Base-by-base conservation (phyloP, 1,139 yeast genomes). In the Hyphopichia wangnamkhiaoensis region DNA sequence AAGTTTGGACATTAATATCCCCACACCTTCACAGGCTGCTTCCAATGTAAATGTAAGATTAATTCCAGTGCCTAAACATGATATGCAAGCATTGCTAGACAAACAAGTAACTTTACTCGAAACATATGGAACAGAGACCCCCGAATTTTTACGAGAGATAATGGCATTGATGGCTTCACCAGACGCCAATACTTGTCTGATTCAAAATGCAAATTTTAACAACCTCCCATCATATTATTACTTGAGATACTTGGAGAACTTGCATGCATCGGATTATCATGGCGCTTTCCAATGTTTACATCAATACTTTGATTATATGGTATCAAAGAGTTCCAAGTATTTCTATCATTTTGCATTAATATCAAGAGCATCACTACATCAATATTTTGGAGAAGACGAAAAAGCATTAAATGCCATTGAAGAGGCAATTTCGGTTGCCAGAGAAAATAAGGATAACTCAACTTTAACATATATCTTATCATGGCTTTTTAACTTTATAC, bases 341-440 rank as follows among this genome's bases (percentile, higher is more conserved):
- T 81, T 80, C 47, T 86, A 86, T 53, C 96, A 90, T 56, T 84
- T 86, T 61, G 96, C 96, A 0, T 65, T 90, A 31, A 72, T 90
- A 14, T 82, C 90, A 10, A 65, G 87, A 37, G 96, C 96, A 0
- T 74, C 88, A 0, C 65, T 90, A 32, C 93, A 89, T 52, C 87
- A 88, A 16, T 79, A 79, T 40, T 89, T 87, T 60, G 83, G 85
- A 26, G 85, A 85, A 48, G 81, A 80, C 46, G 76, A 74, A 20
- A 88, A 87, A 47, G 95, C 96, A 0, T 61, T 87, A 13, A 75
- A 83, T 48, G 85, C 95, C 0, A 85, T 90, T 4, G 89, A 85
- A 48, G 97, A 90, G 55, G 94, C 97, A 0, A 84, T 90, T 3
- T 73, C 87, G 3, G 91, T 90, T 2, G 96, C 96, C 0, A 68